Base-by-base conservation (phyloP, 306 rosid genomes). In the Vigna hirtella region DNA sequence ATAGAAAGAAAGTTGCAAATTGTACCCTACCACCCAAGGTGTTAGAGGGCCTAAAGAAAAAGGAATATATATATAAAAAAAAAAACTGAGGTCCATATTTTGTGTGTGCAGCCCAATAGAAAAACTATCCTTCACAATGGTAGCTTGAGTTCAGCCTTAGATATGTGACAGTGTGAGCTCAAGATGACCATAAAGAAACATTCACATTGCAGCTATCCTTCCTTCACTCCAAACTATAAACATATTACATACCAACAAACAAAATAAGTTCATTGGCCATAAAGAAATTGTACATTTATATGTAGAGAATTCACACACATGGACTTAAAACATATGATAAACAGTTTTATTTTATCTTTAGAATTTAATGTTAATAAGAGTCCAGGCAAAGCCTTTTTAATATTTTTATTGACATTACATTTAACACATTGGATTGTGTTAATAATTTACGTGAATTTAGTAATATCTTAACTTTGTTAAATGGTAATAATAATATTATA, bases 181-280 rank as follows among this genome's bases (percentile, higher is more conserved):
- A 26, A 26, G 28, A 26, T 26, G 28, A 0, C 22, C 22, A 20
- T 20, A 20, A 20, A 30, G 32, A 3, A 30, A 30, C 55, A 15
- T 52, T 16, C 16, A 12, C 45, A 42, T n/a, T 53, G 32, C 52
- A 52, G 18, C 16, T 16, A 26, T 67, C 22, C 68, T 67, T 40
- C 13, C 38, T 67, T 67, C 53, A 43, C n/a, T 56, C 75, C 75
- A 77, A 28, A 4, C 74, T 77, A 66, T 26, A 52, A 53, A 11
- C 4, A 64, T 24, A 30, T 52, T 20, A 38, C 0, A 18, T 62
- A 63, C 16, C 26, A 64, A n/a, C 3, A 63, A 7, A 68, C 10
- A 66, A 64, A 59, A 9, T 76, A 17, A 66, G 7, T 15, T 74
- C 59, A 36, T 9, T 66, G 43, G 4, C 52, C 32, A 55, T 26